A percentile compares a stretch with the other conserved stretches of the same genome.
phyloP scores from a whole-genome alignment of 2,329 filamentous ascomycete genomes.

The Penicillium sp. region DNA sequence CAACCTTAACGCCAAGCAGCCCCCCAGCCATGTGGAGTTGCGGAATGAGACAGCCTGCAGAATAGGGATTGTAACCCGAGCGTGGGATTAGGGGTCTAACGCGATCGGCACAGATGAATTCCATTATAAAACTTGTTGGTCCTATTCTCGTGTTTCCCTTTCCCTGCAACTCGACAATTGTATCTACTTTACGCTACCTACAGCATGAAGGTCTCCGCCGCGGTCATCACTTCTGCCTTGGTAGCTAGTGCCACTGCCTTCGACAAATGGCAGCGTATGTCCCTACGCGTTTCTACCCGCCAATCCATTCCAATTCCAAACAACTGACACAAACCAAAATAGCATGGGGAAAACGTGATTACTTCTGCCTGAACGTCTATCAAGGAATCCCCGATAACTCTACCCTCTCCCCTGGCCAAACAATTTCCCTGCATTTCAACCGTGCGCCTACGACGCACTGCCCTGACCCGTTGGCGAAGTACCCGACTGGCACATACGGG shows the following conservation, averaged over 20 bases:
- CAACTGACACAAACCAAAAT: background rate
- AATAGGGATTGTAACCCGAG: conserved; percentile 2
- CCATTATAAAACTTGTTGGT: background rate
- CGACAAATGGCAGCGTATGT: conserved; percentile 32
- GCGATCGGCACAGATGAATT: background rate
- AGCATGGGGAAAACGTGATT: conserved; percentile 39
- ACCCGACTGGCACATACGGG: conserved; percentile 24
- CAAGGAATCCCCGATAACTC: conserved; percentile 35
- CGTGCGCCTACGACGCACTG: conserved; percentile 28
- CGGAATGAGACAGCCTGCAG: conserved; percentile 19
- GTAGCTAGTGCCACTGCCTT: conserved; percentile 30
- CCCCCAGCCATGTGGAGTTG: conserved; percentile 15
- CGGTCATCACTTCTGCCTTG: conserved; percentile 25
- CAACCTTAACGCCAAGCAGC: conserved; percentile 15
- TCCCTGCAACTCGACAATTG: background rate
- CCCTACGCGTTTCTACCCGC: background rate
- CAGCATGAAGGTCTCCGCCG: conserved; percentile 32
- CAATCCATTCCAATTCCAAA: background rate
- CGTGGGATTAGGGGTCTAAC: conserved; percentile 7
- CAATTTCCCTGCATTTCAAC: conserved; percentile 29
- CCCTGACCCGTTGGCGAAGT: conserved; percentile 19
- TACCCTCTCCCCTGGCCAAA: conserved; percentile 26
- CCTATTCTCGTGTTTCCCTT: background rate
- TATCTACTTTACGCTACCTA: background rate
- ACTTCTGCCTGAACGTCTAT: conserved; percentile 34